phyloP scores from a whole-genome alignment of 2,329 filamentous ascomycete species.

The Hymenoscyphus fructigenus region DNA sequence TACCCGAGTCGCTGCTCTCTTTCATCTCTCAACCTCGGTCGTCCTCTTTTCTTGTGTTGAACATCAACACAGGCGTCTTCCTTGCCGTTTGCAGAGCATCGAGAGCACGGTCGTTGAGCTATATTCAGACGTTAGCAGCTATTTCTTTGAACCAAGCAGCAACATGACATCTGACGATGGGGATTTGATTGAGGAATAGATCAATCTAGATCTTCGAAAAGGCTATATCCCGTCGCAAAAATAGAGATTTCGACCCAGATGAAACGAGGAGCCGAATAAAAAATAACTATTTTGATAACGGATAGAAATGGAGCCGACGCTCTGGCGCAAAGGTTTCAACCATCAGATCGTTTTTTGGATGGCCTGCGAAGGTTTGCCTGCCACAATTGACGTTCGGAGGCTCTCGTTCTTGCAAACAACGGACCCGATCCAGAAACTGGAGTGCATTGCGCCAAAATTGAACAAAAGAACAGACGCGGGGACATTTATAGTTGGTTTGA shows the following conservation, averaged over 20 bases:
- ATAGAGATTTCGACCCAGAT: not conserved
- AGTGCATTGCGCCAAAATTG: not conserved
- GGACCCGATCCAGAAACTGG: not conserved
- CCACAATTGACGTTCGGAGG: slow-evolving; percentile 6
- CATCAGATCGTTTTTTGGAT: slow-evolving; percentile 1
- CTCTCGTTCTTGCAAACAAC: not conserved
- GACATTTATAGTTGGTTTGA: not conserved
- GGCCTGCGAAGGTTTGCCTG: slow-evolving; percentile 3
- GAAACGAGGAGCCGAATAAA: slow-evolving; percentile 1
- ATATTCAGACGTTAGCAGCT: slow-evolving; percentile 27
- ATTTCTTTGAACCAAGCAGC: not conserved
- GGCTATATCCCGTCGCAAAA: not conserved
- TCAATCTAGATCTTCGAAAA: slow-evolving; percentile 1
- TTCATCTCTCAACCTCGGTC: slow-evolving; percentile 74
- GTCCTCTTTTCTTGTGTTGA: slow-evolving; percentile 80
- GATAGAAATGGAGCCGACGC: not conserved
- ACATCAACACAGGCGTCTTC: slow-evolving; percentile 80
- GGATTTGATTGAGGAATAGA: not conserved
- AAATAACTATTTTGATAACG: slow-evolving; percentile 4
- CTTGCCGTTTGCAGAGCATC: slow-evolving; percentile 76
- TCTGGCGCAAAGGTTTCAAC: slow-evolving; percentile 8
- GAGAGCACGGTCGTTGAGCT: slow-evolving; percentile 76
- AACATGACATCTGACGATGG: not conserved
- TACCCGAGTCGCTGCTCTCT: slow-evolving; percentile 52
- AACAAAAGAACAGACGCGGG: not conserved